Base-by-base conservation (phyloP, 345 rosid species). In the Boechera retrofracta region DNA sequence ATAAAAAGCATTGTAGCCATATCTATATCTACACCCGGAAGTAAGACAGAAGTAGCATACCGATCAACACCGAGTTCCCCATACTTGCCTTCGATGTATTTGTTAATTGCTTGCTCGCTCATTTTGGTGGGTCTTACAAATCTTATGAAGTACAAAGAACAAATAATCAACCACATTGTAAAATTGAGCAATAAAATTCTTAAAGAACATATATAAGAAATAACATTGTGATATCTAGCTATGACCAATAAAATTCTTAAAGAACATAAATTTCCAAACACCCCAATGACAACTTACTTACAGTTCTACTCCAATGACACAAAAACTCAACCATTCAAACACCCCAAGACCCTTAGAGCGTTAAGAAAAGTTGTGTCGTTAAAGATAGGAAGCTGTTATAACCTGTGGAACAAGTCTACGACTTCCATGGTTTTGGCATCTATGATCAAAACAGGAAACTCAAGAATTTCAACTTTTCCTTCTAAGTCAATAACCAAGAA, bases 321-420 rank as follows among this genome's bases (percentile, higher is more conserved):
- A 59, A 60, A 60, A 60, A 31, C 54, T 38, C 0, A 49, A 52
- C 51, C n/a, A 32, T 4, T 24, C 53, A 70, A 71, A 33, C 45
- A 77, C 45, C 16, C 6, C 5, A 48, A 57, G 45, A 67, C 55
- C 7, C 13, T 3, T 15, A 16, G 36, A 65, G 26, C 32, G 10
- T 21, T 31, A 55, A 7, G 2, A 26, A 39, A 55, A 52, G 28
- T 26, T 7, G 32, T 15, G 57, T 33, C 33, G 32, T 9, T 33
- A 21, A 63, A 21, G 3, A 55, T 12, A 56, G 32, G 64, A 76
- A 67, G 21, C 69, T 64, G 74, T 24, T 8, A 63, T 31, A 79
- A 92, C 98, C 95, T 90, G 91, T 94, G 98, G 81, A 94, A 94
- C 64, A 92, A 86, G 82, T 88, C 95, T 8, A 90, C 85, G 24